Percentiles rank a stretch among this genome's conserved stretches.
phyloP scores from a whole-genome alignment of 2,329 filamentous ascomycete genomes.

The Pyrenochaeta sp. region DNA sequence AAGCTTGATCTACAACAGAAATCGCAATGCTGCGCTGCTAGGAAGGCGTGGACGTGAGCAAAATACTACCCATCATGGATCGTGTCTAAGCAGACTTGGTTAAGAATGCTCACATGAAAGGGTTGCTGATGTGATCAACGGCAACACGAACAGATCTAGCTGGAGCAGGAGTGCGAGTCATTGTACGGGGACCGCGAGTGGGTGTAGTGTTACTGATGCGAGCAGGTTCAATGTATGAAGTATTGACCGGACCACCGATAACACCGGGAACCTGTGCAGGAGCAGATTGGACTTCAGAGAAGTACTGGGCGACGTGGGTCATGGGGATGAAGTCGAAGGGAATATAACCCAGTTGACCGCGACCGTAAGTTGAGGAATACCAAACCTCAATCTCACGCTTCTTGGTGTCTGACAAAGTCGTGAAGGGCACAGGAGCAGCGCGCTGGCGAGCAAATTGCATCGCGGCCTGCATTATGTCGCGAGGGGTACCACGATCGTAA shows the following conservation, averaged over 20 bases:
- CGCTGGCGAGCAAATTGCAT: slow-evolving; percentile 26
- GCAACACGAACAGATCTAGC: slow-evolving; percentile 9
- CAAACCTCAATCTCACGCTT: slow-evolving; percentile 35
- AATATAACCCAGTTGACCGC: slow-evolving; percentile 26
- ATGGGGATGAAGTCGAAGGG: slow-evolving; percentile 40
- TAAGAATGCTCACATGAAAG: slow-evolving; percentile 17
- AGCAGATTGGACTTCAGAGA: slow-evolving; percentile 17
- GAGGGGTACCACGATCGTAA: slow-evolving; percentile 79
- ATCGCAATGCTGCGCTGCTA: slow-evolving; percentile 8
- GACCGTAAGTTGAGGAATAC: slow-evolving; percentile 31
- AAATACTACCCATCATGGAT: no score
- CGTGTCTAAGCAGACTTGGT: background rate
- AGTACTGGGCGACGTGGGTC: slow-evolving; percentile 29
- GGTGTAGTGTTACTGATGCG: slow-evolving; percentile 12
- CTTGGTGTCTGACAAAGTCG: slow-evolving; percentile 23
- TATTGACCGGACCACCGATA: slow-evolving; percentile 29
- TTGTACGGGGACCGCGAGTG: slow-evolving; percentile 14
- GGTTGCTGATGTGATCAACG: slow-evolving; percentile 12
- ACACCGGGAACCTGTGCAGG: slow-evolving; percentile 23
- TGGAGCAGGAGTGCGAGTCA: slow-evolving; percentile 11
- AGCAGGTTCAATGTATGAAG: slow-evolving; percentile 4
- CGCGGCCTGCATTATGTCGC: slow-evolving; percentile 39
- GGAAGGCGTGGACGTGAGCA: slow-evolving; percentile 2
- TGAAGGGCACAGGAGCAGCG: slow-evolving; percentile 14
- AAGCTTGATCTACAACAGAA: slow-evolving; percentile 3